A percentile compares a stretch with the other conserved stretches of the same genome.
phyloP scores from a whole-genome alignment of 176 grass and related monocot species.

The Carex kokanica region DNA sequence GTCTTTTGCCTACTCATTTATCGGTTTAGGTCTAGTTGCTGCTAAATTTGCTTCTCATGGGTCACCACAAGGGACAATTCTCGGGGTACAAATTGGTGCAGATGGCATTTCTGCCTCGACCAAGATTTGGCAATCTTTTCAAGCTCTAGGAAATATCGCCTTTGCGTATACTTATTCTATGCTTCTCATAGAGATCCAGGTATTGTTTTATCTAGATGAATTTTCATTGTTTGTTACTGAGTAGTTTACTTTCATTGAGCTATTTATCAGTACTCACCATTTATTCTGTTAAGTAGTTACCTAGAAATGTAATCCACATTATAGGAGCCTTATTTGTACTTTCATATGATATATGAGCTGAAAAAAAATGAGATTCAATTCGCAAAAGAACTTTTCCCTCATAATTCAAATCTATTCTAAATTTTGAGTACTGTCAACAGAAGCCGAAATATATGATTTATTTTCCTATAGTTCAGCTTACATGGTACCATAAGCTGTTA shows the following conservation, averaged over 20 bases:
- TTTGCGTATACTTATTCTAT: conserved; percentile 95
- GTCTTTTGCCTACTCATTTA: conserved; percentile 79
- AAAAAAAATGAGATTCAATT: background rate
- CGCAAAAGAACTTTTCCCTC: background rate
- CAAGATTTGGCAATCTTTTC: conserved; percentile 62
- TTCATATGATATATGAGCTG: background rate
- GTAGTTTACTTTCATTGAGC: background rate
- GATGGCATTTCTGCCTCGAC: conserved; percentile 58
- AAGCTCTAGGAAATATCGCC: conserved; percentile 90
- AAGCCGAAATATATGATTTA: background rate
- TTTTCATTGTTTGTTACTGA: background rate
- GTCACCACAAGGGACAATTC: conserved; percentile 45
- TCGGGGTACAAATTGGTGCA: conserved; percentile 51
- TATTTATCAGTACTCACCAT: background rate
- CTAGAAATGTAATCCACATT: background rate
- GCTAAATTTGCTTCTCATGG: conserved; percentile 59
- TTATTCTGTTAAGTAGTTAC: background rate
- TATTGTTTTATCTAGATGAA: background rate
- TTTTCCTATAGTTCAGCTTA: background rate
- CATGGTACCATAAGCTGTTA: background rate
- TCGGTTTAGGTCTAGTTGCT: conserved; percentile 58
- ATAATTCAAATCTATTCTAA: background rate
- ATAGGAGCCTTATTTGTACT: background rate
- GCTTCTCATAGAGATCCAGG: conserved; percentile 98
- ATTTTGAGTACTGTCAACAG: background rate